Base-by-base conservation (phyloP, 2,329 filamentous ascomycete genomes). In the Aspergillus pseudoglaucus region DNA sequence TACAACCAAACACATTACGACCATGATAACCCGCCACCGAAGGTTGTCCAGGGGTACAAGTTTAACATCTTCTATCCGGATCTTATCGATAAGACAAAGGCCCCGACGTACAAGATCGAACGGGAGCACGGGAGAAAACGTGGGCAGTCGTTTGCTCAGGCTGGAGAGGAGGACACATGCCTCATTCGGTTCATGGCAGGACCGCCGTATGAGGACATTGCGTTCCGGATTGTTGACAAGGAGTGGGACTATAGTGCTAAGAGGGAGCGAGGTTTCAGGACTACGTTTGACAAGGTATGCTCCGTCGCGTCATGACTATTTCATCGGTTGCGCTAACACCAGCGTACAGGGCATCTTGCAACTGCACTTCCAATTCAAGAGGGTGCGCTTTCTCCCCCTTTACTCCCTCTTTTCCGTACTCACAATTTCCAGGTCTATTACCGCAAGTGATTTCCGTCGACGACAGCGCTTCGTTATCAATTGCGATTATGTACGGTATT, bases 1-100 rank as follows among this genome's bases (percentile, higher is more conserved):
- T 98, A 98, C 78, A 98, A 98, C 64, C 93, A 98, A 72, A 98
- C 93, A 10, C 93, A 98, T 71, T 98, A 98, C 72, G 93, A 97
- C 67, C 89, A 96, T 67, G 91, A 97, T 65, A 96, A 97, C 62
- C 93, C 93, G 2, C 93, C 93, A 1, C 93, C 93, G 22, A 96
- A 95, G 71, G 91, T 98, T 6, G 93, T 98, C 9, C 93, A 98
- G 67, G 93, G 93, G 48, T 98, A 98, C 77, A 96, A 95, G 68
- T 98, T 98, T 78, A 97, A 98, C 72, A 91, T 98, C 45, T 98
- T 98, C 72, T 98, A 98, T 64, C 93, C 93, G 0, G 93, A 98
- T 59, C 81, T 98, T 27, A 89, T 97, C 61, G 90, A 97, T 74
- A 95, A 91, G 72, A 82, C 85, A 27, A 95, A 90, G 69, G 90